phyloP scores from a whole-genome alignment of 306 rosid species.

The Pachyrhizus erosus region DNA sequence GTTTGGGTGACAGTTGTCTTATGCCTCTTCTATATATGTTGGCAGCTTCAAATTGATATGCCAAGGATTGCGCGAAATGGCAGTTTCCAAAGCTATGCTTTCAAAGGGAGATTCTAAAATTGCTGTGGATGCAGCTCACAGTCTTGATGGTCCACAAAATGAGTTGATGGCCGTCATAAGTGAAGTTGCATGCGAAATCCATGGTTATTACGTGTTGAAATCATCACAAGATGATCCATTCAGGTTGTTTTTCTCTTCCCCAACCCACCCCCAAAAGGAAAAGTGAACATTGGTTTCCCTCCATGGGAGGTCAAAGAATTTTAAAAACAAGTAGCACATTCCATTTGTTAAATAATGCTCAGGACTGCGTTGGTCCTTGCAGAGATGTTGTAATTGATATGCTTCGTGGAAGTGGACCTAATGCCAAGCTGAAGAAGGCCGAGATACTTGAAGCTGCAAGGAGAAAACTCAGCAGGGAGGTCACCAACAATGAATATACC shows the following conservation, averaged over 20 bases:
- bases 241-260: slow-evolving; percentile 56
- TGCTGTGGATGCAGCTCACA: slow-evolving; percentile 64
- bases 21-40: slow-evolving; percentile 40
- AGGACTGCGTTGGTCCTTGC: slow-evolving; percentile 46
- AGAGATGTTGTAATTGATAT: slow-evolving; percentile 83
- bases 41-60: slow-evolving; percentile 83
- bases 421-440: slow-evolving; percentile 70
- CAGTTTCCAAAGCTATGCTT: slow-evolving; percentile 52
- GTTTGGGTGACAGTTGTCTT: slow-evolving; percentile 42
- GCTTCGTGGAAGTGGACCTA: slow-evolving; percentile 67
- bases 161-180: slow-evolving; percentile 70
- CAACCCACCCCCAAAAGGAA: background rate
- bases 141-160: slow-evolving; percentile 64
- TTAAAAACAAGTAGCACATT: background rate
- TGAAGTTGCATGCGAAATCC: slow-evolving; percentile 72
- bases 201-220: slow-evolving; percentile 72
- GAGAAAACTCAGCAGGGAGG: slow-evolving; percentile 64
- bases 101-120: slow-evolving; percentile 73
- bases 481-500: slow-evolving; percentile 65
- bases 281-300: background rate
- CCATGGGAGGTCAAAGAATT: background rate
- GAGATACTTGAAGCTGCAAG: slow-evolving; percentile 76
- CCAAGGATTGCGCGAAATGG: slow-evolving; percentile 68
- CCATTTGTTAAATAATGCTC: slow-evolving; percentile 29
- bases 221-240: slow-evolving; percentile 75